Evolutionary conservation across 2,329 filamentous ascomycete genomes (phyloP).

Genomic region (Alternaria arbusti): DNA sequence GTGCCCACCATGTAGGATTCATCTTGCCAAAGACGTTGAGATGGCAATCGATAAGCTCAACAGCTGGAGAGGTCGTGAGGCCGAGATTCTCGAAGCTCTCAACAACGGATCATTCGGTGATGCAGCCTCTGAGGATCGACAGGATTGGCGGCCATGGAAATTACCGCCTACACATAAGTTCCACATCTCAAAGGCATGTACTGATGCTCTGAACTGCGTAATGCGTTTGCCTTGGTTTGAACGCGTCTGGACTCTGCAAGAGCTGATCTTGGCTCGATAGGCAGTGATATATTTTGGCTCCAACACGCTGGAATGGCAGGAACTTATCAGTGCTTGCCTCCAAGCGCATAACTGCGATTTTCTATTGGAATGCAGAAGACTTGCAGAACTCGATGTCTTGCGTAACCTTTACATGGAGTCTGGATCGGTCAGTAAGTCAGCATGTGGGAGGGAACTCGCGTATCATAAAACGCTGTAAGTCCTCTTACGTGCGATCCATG

Average conservation of each 20-base stretch:
- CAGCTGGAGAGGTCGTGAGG: background rate
- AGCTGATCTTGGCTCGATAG: background rate
- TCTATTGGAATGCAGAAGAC: background rate
- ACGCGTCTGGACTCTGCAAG: background rate
- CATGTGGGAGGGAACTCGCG: background rate
- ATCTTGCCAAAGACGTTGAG: background rate
- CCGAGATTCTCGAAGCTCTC: background rate
- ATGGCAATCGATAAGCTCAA: background rate
- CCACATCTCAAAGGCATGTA: background rate
- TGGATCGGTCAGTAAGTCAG: background rate
- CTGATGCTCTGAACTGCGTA: background rate
- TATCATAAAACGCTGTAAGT: background rate
- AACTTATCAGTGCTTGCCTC: background rate
- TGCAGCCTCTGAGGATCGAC: background rate
- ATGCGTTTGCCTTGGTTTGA: background rate
- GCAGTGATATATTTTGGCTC: background rate
- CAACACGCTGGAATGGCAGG: background rate
- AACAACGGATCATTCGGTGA: background rate
- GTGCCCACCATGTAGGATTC: background rate
- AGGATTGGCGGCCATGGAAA: background rate
- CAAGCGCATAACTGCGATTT: background rate
- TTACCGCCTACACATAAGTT: background rate
- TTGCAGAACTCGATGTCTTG: background rate
- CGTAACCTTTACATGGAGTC: background rate
- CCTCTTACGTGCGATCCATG: background rate